Conservation (phyloP, 78 protist genomes). For the Fonticula alba region DNA sequence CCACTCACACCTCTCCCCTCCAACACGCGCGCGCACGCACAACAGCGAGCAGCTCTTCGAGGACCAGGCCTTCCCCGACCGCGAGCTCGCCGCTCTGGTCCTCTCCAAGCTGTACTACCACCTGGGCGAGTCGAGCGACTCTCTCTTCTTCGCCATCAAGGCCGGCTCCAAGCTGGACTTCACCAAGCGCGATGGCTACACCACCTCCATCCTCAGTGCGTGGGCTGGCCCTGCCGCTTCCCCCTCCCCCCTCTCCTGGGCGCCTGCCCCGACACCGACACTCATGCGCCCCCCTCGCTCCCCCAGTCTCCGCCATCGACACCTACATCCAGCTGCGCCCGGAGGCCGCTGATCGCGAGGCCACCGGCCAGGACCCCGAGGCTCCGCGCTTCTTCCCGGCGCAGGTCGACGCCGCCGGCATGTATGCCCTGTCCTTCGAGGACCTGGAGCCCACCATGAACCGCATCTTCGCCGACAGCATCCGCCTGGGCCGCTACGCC, state of each 20-base stretch:
- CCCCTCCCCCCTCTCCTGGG: no score
- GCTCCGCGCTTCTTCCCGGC: no score
- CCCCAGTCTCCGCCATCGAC: slow-evolving; percentile 4
- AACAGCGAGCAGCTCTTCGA: slow-evolving; percentile 41
- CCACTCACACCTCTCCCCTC: no score
- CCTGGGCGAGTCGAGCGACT: slow-evolving; percentile 51
- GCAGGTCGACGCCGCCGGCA: no score
- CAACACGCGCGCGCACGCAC: no score
- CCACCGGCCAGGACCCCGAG: no score
- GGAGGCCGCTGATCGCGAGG: background rate
- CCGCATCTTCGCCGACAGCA: slow-evolving; percentile 57
- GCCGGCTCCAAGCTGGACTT: slow-evolving; percentile 70
- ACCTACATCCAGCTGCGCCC: slow-evolving; percentile 9
- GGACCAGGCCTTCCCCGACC: slow-evolving; percentile 20
- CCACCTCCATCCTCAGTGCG: no score
- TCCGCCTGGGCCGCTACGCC: background rate
- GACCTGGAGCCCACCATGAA: slow-evolving; percentile 51
- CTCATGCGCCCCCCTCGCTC: slow-evolving; percentile 9
- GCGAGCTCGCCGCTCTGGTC: slow-evolving; percentile 57
- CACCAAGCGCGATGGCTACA: background rate
- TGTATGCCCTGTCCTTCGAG: slow-evolving; percentile 32
- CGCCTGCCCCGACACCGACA: no score
- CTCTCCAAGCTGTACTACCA: slow-evolving; percentile 77
- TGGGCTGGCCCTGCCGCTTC: no score
- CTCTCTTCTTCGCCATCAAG: slow-evolving; percentile 61